Evolutionary conservation across 2,329 filamentous ascomycete genomes (phyloP).

Genomic region (Septoria petroselini): DNA sequence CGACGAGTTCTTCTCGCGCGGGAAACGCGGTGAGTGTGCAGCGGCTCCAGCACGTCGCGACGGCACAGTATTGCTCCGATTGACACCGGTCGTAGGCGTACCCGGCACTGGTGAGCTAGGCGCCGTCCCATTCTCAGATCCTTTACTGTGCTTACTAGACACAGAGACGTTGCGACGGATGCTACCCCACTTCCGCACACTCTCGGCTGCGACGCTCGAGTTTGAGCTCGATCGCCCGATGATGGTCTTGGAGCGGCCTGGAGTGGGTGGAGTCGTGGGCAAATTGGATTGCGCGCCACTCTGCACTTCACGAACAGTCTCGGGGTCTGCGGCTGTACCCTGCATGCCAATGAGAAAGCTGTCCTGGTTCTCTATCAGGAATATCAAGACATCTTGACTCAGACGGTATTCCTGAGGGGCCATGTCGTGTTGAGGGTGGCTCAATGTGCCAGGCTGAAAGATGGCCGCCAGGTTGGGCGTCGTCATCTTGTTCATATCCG

Average conservation of each 20-base stretch:
- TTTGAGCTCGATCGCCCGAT: conserved; percentile 77
- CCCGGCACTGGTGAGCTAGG: conserved; percentile 58
- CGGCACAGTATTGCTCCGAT: conserved; percentile 86
- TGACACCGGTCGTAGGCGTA: conserved; percentile 51
- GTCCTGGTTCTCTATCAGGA: conserved; percentile 97
- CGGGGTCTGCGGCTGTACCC: conserved; percentile 94
- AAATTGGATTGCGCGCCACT: conserved; percentile 60
- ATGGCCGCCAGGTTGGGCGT: conserved; percentile 92
- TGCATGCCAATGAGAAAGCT: conserved; percentile 98
- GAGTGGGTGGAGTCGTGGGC: conserved; percentile 44
- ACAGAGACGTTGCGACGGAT: conserved; percentile 86
- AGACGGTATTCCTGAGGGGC: conserved; percentile 88
- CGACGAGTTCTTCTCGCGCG: conserved; percentile 47
- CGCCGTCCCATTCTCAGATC: conserved; percentile 68
- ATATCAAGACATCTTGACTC: conserved; percentile 95
- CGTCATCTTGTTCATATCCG: conserved; percentile 95
- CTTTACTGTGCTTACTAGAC: conserved; percentile 80
- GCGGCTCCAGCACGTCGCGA: conserved; percentile 71
- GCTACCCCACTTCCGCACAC: conserved; percentile 74
- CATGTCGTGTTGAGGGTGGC: conserved; percentile 93
- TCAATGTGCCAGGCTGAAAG: conserved; percentile 94
- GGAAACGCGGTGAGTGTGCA: conserved; percentile 65
- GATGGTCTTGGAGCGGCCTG: conserved; percentile 52
- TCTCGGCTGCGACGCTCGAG: conserved; percentile 84
- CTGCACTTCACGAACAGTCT: conserved; percentile 64